These are phyloP conservation scores for Aeschynomene evenia DNA, from an alignment of 306 rosid genomes.

Conservation along the genomic window DNA sequence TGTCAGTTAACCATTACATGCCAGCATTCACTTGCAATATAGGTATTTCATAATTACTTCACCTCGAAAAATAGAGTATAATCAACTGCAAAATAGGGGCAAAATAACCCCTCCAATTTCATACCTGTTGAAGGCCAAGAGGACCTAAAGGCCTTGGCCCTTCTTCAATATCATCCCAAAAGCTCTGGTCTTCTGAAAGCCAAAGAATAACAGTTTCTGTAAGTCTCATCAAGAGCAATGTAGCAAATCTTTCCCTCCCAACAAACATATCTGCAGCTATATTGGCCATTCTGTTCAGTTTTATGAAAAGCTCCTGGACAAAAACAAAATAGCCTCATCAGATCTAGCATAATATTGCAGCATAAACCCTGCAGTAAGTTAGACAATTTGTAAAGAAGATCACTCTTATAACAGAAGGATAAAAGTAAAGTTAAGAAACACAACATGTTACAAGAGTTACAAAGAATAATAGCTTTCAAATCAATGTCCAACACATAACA, in stretches of 20 bases:
- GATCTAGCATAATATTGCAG: conserved; percentile 27
- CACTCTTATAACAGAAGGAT: background rate
- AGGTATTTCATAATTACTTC: background rate
- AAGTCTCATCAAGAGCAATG: conserved; percentile 91
- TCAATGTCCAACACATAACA: conserved; percentile 16
- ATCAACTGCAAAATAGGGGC: background rate
- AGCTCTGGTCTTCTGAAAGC: conserved; percentile 97
- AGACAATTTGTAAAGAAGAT: background rate
- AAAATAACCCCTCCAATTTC: conserved; percentile 11
- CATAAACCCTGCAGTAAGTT: background rate
- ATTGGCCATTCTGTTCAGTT: conserved; percentile 83
- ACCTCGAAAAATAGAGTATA: background rate
- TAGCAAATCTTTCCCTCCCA: conserved; percentile 93
- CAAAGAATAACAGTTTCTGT: conserved; percentile 96
- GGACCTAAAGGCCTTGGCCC: conserved; percentile 91
- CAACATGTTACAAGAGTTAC: background rate
- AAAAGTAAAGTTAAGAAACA: background rate
- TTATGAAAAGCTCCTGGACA: conserved; percentile 84
- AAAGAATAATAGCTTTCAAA: background rate
- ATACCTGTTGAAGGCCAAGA: conserved; percentile 92
- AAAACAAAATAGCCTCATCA: conserved; percentile 29
- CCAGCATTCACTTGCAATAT: background rate
- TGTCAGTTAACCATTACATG: background rate
- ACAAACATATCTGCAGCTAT: conserved; percentile 95
- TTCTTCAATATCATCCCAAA: conserved; percentile 99